Evolutionary conservation across 2,329 filamentous ascomycete species (phyloP).

Genomic region (Simplicillium aogashimaense): DNA sequence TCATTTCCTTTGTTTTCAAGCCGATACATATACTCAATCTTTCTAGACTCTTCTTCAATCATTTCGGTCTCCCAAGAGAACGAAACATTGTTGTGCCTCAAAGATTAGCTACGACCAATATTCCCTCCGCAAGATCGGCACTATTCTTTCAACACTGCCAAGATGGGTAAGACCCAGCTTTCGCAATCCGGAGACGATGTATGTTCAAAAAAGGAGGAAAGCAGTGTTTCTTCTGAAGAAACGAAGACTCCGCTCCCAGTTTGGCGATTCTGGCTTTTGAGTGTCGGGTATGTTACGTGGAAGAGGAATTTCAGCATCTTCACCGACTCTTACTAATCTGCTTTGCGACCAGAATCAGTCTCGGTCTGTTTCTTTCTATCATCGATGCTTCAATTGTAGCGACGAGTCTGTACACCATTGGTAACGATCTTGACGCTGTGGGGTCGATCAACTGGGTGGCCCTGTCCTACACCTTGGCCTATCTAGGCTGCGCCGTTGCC

Average conservation of each 20-base stretch:
- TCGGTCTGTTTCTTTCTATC: conserved; percentile 47
- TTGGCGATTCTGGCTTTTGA: conserved; percentile 22
- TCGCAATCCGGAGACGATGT: too few species aligned
- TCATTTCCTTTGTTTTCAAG: not conserved
- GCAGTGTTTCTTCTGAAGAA: too few species aligned
- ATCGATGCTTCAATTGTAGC: conserved; percentile 52
- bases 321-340: not conserved
- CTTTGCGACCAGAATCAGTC: conserved; percentile 26
- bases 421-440: conserved; percentile 35
- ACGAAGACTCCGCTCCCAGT: conserved; percentile 10
- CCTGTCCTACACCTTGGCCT: conserved; percentile 44
- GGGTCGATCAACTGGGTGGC: conserved; percentile 42
- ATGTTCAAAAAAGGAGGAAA: too few species aligned
- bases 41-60: too few species aligned
- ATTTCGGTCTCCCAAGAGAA: too few species aligned
- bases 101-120: too few species aligned
- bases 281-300: conserved; percentile 17
- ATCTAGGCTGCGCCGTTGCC: conserved; percentile 46
- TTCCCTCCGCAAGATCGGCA: too few species aligned
- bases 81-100: too few species aligned
- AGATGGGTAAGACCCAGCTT: too few species aligned
- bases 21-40: not conserved
- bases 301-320: conserved; percentile 31
- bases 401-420: conserved; percentile 47
- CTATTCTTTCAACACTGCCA: too few species aligned